Evolutionary conservation across 1,139 yeast genomes (phyloP).

Genomic region (Candida glucosophila): DNA sequence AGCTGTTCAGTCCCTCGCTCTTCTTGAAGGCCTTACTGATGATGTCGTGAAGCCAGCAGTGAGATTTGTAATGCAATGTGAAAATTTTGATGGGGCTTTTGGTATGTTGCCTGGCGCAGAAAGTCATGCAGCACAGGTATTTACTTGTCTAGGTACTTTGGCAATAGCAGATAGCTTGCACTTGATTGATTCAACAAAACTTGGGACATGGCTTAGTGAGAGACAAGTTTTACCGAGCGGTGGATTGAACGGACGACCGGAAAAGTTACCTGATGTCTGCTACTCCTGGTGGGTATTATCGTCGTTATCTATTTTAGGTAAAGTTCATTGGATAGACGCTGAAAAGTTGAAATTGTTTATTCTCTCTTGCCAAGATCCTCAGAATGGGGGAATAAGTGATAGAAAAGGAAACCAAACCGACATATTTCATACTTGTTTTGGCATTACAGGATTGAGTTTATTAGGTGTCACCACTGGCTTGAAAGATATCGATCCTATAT

Average conservation of each 20-base stretch:
- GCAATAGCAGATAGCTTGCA: conserved; percentile 60
- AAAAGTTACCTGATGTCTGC: conserved; percentile 92
- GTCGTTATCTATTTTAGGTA: conserved; percentile 59
- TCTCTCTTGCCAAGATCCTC: conserved; percentile 66
- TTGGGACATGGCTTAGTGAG: conserved; percentile 75
- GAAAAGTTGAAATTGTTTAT: conserved; percentile 57
- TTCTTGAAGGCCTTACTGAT: conserved; percentile 55
- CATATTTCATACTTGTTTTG: conserved; percentile 87
- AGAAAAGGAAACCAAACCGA: conserved; percentile 87
- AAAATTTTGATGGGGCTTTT: conserved; percentile 93
- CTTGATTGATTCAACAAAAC: conserved; percentile 40
- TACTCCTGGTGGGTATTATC: conserved; percentile 98
- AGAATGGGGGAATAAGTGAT: conserved; percentile 85
- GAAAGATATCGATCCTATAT: conserved; percentile 67
- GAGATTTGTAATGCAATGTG: conserved; percentile 57
- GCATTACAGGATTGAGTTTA: conserved; percentile 77
- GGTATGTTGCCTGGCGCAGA: conserved; percentile 94
- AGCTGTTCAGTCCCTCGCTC: conserved; percentile 64
- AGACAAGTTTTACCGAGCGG: conserved; percentile 78
- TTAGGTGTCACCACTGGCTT: conserved; percentile 49
- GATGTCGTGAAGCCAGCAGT: conserved; percentile 60
- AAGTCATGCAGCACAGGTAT: conserved; percentile 89
- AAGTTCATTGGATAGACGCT: conserved; percentile 67
- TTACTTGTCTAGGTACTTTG: conserved; percentile 76
- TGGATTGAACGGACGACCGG: conserved; percentile 95